phyloP scores from a whole-genome alignment of 805 yeast genomes.

The Jamesozyma spencerorum region DNA sequence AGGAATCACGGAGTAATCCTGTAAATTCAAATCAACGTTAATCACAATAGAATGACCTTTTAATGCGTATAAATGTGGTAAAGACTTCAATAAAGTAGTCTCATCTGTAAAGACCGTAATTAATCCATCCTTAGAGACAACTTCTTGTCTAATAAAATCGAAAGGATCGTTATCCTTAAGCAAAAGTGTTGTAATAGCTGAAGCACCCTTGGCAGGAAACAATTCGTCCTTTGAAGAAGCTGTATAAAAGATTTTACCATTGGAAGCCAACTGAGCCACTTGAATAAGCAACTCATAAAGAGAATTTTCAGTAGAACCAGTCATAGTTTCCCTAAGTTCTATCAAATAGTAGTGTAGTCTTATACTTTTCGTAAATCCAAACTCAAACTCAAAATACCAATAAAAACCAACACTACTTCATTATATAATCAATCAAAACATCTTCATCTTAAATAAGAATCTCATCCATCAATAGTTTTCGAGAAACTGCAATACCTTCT shows the following conservation, averaged over 20 bases:
- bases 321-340: conserved; percentile 1
- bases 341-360: too few relatives aligned
- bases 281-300: conserved; percentile 8
- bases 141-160: conserved; percentile 12
- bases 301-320: conserved; percentile 1
- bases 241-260: conserved; percentile 15
- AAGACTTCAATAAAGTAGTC: conserved; percentile 41
- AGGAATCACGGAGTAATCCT: conserved; percentile 63
- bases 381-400: too few relatives aligned
- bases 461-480: too few relatives aligned
- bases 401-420: too few relatives aligned
- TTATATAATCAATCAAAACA: too few relatives aligned
- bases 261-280: conserved; percentile 5
- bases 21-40: conserved; percentile 47
- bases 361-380: too few relatives aligned
- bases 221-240: conserved; percentile 10
- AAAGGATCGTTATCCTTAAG: conserved; percentile 28
- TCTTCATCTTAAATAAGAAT: too few relatives aligned
- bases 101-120: conserved; percentile 48
- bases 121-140: conserved; percentile 14
- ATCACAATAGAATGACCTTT: conserved; percentile 41
- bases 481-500: too few relatives aligned
- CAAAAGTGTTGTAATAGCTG: conserved; percentile 15
- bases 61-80: conserved; percentile 48
- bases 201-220: neutral